These are phyloP conservation scores for Pogostemon cablin DNA, from an alignment of 257 asterid genomes.

Conservation along the genomic window DNA sequence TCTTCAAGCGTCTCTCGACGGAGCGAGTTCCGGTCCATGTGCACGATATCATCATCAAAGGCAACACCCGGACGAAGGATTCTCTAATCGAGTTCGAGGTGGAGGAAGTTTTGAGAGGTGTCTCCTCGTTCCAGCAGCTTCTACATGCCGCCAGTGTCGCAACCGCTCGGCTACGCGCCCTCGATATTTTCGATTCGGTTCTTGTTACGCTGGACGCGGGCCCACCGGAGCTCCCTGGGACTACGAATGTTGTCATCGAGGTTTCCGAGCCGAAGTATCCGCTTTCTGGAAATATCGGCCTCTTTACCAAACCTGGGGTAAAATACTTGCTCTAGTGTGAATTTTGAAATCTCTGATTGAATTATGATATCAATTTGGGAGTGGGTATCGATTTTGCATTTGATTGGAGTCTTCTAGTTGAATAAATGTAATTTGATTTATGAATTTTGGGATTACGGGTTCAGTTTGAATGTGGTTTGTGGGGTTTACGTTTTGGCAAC, in stretches of 20 bases:
- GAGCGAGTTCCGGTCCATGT: slow-evolving; percentile 78
- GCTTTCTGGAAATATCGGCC: slow-evolving; percentile 69
- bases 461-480: background rate
- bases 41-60: slow-evolving; percentile 85
- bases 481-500: background rate
- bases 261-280: slow-evolving; percentile 66
- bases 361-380: slow-evolving; percentile 4
- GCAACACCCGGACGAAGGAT: slow-evolving; percentile 79
- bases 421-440: slow-evolving; percentile 1
- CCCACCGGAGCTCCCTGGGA: slow-evolving; percentile 91
- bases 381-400: background rate
- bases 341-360: slow-evolving; percentile 16
- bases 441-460: background rate
- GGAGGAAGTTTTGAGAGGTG: slow-evolving; percentile 56
- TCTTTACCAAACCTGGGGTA: slow-evolving; percentile 88
- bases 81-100: slow-evolving; percentile 67
- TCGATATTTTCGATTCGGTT: slow-evolving; percentile 81
- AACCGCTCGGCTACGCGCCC: slow-evolving; percentile 57
- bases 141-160: slow-evolving; percentile 63
- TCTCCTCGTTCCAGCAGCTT: slow-evolving; percentile 70
- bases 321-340: slow-evolving; percentile 4
- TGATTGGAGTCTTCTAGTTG: background rate
- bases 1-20: slow-evolving; percentile 58
- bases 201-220: slow-evolving; percentile 79
- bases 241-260: slow-evolving; percentile 78